Evolutionary conservation across 2,329 filamentous ascomycete species (phyloP), one percentile per base, ranked within the genome.

Genomic region (Achaetomium macrosporum): DNA sequence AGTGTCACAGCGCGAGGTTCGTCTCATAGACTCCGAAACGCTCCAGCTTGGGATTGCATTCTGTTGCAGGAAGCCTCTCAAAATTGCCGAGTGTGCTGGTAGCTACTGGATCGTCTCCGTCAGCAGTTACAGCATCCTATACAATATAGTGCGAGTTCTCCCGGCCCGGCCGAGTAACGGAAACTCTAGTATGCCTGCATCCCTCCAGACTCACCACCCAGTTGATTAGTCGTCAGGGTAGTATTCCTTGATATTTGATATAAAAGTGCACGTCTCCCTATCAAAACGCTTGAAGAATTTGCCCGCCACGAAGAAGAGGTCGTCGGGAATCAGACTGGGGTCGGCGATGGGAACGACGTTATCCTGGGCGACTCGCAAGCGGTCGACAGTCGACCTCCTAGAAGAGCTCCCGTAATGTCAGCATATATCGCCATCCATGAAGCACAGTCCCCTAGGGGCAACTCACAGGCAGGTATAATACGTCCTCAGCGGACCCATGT

Each of bases 261-360:
- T 77, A 71, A 97, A 99, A 4, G 71, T 75, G 59, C 82, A 82
- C 0, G 70, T 75, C 33, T 72, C 73, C 5, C 68, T 64, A 68
- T 96, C 88, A 76, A 90, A 97, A 40, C 90, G 77, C 69, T 89
- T 95, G 69, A 99, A 97, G 68, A 88, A 89, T 62, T 85, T 86
- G 0, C 93, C 93, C 3, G 90, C 89, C 59, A 88, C 70, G 42
- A 76, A 75, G 64, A 89, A 78, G 57, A 95, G 74, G 20, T 79
- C 62, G 4, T 78, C 70, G 0, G 79, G 76, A 2, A 85, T 74
- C 60, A 59, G 71, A 67, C 47, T 67, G 43, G 63, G 61, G 50
- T 79, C 70, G 5, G 64, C 67, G 40, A 89, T 71, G n/a, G 84
- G 70, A 53, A 83, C 72, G 51, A 96, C 86, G 61, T 91, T 96